phyloP scores from a whole-genome alignment of 1,284 basidiomycete genomes.

The Coniferiporia weirii region DNA sequence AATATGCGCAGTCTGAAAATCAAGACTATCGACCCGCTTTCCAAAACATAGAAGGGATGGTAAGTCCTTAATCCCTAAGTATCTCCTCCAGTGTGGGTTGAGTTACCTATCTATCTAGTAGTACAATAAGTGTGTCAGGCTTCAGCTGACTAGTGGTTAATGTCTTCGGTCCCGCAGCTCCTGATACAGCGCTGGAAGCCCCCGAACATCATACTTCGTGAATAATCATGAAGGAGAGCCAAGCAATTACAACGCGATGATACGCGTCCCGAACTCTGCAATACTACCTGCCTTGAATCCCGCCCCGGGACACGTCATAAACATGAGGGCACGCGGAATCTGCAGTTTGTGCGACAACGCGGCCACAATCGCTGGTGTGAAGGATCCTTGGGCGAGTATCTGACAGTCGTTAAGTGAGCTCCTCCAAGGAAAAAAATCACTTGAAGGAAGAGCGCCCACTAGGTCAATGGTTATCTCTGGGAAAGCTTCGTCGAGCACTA shows the following conservation, averaged over 20 bases:
- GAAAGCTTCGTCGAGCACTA: slow-evolving; percentile 28
- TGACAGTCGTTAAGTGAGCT: slow-evolving; percentile 22
- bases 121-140: too few relatives aligned
- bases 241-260: slow-evolving; percentile 37
- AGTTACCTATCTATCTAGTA: too few relatives aligned
- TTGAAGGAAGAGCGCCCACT: slow-evolving; percentile 15
- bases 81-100: too few relatives aligned
- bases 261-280: slow-evolving; percentile 44
- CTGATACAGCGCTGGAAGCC: too few relatives aligned
- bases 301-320: slow-evolving; percentile 46
- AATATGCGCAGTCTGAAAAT: too few relatives aligned
- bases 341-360: slow-evolving; percentile 40
- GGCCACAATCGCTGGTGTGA: slow-evolving; percentile 40
- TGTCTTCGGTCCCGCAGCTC: too few relatives aligned
- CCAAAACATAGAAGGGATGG: too few relatives aligned
- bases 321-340: slow-evolving; percentile 47
- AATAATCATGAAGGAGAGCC: too few relatives aligned
- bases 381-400: slow-evolving; percentile 45
- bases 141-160: too few relatives aligned
- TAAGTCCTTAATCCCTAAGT: too few relatives aligned
- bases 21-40: too few relatives aligned
- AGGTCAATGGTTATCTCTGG: slow-evolving; percentile 28
- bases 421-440: background rate
- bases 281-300: slow-evolving; percentile 32
- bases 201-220: too few relatives aligned